Conservation (phyloP, 2,329 filamentous ascomycete species). For the Tympanopsis confertula region DNA sequence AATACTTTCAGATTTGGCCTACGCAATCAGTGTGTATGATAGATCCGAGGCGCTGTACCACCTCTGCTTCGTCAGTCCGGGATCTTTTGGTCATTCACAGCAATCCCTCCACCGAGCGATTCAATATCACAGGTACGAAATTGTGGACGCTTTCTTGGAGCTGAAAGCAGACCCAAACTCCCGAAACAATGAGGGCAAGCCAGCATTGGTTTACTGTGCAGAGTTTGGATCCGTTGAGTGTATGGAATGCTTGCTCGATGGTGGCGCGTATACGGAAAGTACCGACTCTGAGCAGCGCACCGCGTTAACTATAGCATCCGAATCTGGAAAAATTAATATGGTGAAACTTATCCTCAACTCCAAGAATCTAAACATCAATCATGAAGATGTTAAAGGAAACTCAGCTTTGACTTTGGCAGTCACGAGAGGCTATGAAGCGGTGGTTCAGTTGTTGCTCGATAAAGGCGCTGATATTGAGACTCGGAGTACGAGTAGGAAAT, state of each 20-base stretch:
- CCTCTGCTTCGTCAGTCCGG: neutral
- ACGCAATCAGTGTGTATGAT: neutral
- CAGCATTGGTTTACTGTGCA: constrained; percentile 6
- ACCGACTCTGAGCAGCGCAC: neutral
- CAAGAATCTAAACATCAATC: neutral
- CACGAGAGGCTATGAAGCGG: neutral
- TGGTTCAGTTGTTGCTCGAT: neutral
- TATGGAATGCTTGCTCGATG: constrained; percentile 2
- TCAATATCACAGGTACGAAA: constrained; percentile 6
- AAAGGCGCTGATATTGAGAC: neutral
- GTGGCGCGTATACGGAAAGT: constrained; percentile 5
- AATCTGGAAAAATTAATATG: neutral
- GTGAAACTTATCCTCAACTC: neutral
- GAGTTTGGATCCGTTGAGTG: constrained; percentile 4
- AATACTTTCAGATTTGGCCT: neutral
- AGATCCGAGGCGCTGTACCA: neutral
- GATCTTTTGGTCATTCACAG: neutral
- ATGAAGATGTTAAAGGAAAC: neutral
- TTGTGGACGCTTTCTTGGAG: constrained; percentile 4
- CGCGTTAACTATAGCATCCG: neutral
- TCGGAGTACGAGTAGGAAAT: neutral
- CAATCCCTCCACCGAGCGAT: constrained; percentile 5
- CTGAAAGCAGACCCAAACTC: constrained; percentile 4
- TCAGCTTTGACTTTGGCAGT: neutral
- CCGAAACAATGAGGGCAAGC: constrained; percentile 6